Base-by-base conservation (phyloP, 2,329 filamentous ascomycete genomes). In the Claviceps sp. region DNA sequence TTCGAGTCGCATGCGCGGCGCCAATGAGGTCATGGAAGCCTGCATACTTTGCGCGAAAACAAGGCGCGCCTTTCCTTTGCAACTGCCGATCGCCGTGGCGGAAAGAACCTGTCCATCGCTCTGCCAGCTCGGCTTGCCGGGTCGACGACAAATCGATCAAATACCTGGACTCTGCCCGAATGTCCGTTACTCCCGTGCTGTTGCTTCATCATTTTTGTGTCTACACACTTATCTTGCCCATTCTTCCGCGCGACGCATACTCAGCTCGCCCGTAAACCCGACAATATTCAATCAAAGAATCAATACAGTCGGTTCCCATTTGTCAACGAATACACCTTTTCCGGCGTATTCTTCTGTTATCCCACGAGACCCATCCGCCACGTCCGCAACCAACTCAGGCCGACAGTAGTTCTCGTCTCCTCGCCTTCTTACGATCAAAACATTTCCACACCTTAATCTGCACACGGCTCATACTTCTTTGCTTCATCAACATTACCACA, bases 21-120 rank as follows among this genome's bases (percentile, higher is more conserved):
- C 52, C 41, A 37, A 22, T 54, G 50, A 54, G 52, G 52, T 54
- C 52, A 54, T 54, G 40, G 34, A 47, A 54, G 49, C 40, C 41
- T 51, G n/a, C 48, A 46, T 44, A 13, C 18, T n/a, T 42, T 18
- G 16, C 34, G 26, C 22, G 42, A 9, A 34, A 47, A 20, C 34
- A 38, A 47, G 22, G n/a, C 6, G 13, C 13, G 11, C 24, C 18
- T 47, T 14, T 2, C 41, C 46, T 37, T 51, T 47, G 43, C 50
- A 47, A 52, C 53, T 54, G 53, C 53, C 53, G 50, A 52, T 54
- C 50, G 47, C 47, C 6, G 11, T 41, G 24, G 48, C 24, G 11
- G 7, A 8, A 20, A n/a, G 8, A 45, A 20, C n/a, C 30, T 37
- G 20, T 8, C 44, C 8, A 38, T 24, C n/a, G 37, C 37, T 26